Conservation (phyloP, 1,284 basidiomycete genomes). For the Omphalotus olearius region DNA sequence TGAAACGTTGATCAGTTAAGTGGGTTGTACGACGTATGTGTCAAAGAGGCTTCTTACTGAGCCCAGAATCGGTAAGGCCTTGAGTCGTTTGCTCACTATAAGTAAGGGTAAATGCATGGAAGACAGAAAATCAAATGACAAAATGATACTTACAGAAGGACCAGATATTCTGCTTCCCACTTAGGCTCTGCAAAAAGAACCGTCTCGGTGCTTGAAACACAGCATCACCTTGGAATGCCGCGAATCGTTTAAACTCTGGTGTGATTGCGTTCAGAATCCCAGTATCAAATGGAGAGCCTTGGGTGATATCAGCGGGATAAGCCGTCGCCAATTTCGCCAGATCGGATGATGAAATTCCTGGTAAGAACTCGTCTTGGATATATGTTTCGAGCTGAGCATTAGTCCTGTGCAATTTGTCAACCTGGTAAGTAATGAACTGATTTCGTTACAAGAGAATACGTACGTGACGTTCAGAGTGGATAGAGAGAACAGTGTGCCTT, state of each 20-base stretch:
- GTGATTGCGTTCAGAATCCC: conserved; percentile 39
- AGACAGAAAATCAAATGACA: not conserved
- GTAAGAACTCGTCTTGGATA: conserved; percentile 29
- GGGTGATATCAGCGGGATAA: conserved; percentile 39
- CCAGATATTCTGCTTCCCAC: conserved; percentile 43
- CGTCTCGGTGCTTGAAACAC: conserved; percentile 53
- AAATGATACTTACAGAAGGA: conserved; percentile 35
- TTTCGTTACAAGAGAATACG: conserved; percentile 10
- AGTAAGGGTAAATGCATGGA: not conserved
- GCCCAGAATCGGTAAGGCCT: conserved; percentile 37
- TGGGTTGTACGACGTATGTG: conserved; percentile 7
- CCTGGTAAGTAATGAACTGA: not conserved
- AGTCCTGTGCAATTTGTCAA: conserved; percentile 26
- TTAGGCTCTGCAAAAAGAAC: conserved; percentile 40
- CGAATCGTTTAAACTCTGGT: conserved; percentile 49
- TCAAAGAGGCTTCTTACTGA: conserved; percentile 28
- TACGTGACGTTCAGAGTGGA: conserved; percentile 39
- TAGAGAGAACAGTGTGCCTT: conserved; percentile 49
- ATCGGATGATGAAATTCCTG: conserved; percentile 23
- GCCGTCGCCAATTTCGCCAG: conserved; percentile 28
- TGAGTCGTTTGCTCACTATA: conserved; percentile 43
- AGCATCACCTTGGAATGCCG: conserved; percentile 47
- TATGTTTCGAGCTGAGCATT: conserved; percentile 32
- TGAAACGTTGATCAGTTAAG: conserved; percentile 8
- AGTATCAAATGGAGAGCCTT: conserved; percentile 52